A percentile compares a stretch with the other conserved stretches of the same genome.
These are phyloP conservation scores for Suillus variegatus DNA, from an alignment of 768 basidiomycete genomes.

Conservation along the genomic window DNA sequence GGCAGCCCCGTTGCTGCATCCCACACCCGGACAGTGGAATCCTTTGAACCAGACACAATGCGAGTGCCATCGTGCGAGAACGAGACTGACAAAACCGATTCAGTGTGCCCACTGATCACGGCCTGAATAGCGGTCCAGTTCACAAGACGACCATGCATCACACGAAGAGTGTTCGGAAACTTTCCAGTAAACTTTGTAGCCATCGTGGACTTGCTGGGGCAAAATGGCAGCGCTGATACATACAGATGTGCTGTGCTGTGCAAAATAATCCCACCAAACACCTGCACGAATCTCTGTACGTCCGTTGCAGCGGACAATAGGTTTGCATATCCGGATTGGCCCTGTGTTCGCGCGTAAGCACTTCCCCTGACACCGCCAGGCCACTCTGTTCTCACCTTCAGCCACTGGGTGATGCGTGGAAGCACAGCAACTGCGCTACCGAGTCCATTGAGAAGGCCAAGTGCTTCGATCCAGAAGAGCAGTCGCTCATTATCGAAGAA, in stretches of 20 bases:
- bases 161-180: not conserved
- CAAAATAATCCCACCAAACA: conserved; percentile 14
- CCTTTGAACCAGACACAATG: conserved; percentile 15
- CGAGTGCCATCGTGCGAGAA: conserved; percentile 14
- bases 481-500: conserved; percentile 8
- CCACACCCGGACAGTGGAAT: conserved; percentile 19
- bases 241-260: conserved; percentile 26
- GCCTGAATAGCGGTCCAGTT: conserved; percentile 8
- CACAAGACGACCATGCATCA: not conserved
- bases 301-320: conserved; percentile 8
- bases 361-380: not conserved
- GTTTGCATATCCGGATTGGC: conserved; percentile 2
- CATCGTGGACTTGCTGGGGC: conserved; percentile 29
- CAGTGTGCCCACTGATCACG: conserved; percentile 7
- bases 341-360: not conserved
- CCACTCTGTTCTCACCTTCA: not conserved
- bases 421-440: not conserved
- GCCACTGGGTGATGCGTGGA: not conserved
- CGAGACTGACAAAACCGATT: conserved; percentile 3
- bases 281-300: conserved; percentile 13
- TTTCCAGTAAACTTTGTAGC: not conserved
- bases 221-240: conserved; percentile 25
- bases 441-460: conserved; percentile 3
- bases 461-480: conserved; percentile 11
- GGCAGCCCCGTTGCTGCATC: conserved; percentile 5